Evolutionary conservation across 768 basidiomycete species (phyloP).

Genomic region (Rubroboletus pulcherrimus): DNA sequence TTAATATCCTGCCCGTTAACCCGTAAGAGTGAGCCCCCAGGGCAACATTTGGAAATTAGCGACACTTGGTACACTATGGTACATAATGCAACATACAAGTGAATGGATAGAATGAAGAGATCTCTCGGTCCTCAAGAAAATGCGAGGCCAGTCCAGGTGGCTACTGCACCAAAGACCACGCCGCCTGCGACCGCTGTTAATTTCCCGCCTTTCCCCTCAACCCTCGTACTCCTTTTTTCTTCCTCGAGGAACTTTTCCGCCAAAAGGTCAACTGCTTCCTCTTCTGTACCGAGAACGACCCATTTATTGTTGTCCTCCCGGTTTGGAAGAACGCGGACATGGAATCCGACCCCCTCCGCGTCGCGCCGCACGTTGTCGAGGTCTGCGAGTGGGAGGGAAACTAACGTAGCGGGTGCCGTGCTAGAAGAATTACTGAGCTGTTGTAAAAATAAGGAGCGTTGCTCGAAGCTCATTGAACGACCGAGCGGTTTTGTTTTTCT

Average conservation of each 20-base stretch:
- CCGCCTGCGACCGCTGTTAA: constrained; percentile 49
- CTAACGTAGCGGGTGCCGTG: constrained; percentile 44
- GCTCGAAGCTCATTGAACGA: constrained; percentile 49
- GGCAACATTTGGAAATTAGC: neutral
- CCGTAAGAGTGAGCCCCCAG: neutral
- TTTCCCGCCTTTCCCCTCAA: constrained; percentile 25
- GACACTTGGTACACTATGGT: neutral
- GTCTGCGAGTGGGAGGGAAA: constrained; percentile 45
- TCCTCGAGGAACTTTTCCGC: constrained; percentile 29
- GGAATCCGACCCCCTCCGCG: constrained; percentile 43
- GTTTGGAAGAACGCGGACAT: constrained; percentile 37
- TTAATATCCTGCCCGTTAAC: constrained; percentile 1
- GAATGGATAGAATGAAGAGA: neutral
- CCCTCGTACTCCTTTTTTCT: constrained; percentile 21
- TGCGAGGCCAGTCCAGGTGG: constrained; percentile 57
- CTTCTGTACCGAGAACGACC: constrained; percentile 52
- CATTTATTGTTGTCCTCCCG: constrained; percentile 36
- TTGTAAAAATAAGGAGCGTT: constrained; percentile 49
- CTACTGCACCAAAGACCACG: constrained; percentile 58
- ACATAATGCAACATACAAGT: neutral
- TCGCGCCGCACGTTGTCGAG: constrained; percentile 37
- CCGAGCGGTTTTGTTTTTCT: constrained; percentile 31
- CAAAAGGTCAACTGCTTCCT: constrained; percentile 40
- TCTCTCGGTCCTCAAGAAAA: constrained; percentile 34
- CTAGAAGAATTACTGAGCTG: constrained; percentile 37